These are phyloP conservation scores for Erodium chrysanthum DNA, from an alignment of 441 rosid species.

Conservation along the genomic window DNA sequence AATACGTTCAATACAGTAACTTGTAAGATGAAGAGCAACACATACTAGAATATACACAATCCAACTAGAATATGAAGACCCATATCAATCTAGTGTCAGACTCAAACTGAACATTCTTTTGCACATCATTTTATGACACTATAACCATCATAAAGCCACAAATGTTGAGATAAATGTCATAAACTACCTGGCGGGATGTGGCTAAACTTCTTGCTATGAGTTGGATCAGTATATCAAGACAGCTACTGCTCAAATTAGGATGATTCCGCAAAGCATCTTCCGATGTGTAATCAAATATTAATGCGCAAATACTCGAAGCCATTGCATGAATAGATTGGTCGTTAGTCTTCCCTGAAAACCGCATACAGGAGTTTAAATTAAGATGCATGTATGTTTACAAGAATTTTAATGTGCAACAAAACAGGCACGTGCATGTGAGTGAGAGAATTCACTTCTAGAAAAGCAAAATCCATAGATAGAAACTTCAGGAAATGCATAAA, in stretches of 20 bases:
- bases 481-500: no score
- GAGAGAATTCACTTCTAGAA: no score
- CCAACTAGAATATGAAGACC: neutral
- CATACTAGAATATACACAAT: neutral
- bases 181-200: constrained; percentile 40
- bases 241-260: constrained; percentile 31
- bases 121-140: neutral
- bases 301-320: constrained; percentile 68
- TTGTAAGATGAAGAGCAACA: neutral
- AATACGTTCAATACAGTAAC: constrained; percentile 15
- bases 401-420: no score
- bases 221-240: constrained; percentile 31
- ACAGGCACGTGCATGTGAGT: no score
- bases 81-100: neutral
- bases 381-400: neutral
- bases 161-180: neutral
- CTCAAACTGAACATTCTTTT: neutral
- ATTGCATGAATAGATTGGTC: constrained; percentile 46
- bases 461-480: no score
- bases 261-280: constrained; percentile 55
- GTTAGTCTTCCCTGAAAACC: constrained; percentile 33
- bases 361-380: neutral
- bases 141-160: neutral
- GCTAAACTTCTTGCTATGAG: constrained; percentile 56
- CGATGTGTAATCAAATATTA: constrained; percentile 58